phyloP scores from a whole-genome alignment of 306 rosid species.

The Quercus ilex region DNA sequence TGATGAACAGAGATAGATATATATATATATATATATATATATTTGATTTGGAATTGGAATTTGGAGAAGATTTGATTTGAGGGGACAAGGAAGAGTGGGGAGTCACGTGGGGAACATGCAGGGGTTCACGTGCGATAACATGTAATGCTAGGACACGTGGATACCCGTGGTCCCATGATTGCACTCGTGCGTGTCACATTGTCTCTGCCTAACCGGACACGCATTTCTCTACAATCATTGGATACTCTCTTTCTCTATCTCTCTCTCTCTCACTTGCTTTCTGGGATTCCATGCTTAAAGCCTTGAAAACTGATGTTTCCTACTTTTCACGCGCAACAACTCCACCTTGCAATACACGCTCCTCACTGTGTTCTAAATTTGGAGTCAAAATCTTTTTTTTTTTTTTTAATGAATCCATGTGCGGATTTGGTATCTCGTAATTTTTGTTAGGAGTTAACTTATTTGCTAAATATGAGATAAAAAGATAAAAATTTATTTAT shows the following conservation, averaged over 20 bases:
- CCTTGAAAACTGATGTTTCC: neutral
- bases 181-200: slow-evolving; percentile 69
- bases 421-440: no score
- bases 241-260: slow-evolving; percentile 20
- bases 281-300: neutral
- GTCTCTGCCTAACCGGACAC: slow-evolving; percentile 50
- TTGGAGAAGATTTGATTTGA: neutral
- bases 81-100: slow-evolving; percentile 12
- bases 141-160: slow-evolving; percentile 32
- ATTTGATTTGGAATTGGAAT: neutral
- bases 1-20: no score
- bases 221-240: slow-evolving; percentile 53
- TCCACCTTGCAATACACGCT: neutral
- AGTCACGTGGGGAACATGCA: slow-evolving; percentile 51
- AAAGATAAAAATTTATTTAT: no score
- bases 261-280: neutral
- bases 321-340: slow-evolving; percentile 4
- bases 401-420: neutral
- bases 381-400: neutral
- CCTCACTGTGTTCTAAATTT: neutral
- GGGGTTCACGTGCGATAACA: slow-evolving; percentile 46
- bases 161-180: slow-evolving; percentile 62
- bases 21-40: no score
- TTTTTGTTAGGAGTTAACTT: no score
- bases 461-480: no score